phyloP scores from a whole-genome alignment of 495 filamentous ascomycete species.

The Friedmanniomyces simplex region DNA sequence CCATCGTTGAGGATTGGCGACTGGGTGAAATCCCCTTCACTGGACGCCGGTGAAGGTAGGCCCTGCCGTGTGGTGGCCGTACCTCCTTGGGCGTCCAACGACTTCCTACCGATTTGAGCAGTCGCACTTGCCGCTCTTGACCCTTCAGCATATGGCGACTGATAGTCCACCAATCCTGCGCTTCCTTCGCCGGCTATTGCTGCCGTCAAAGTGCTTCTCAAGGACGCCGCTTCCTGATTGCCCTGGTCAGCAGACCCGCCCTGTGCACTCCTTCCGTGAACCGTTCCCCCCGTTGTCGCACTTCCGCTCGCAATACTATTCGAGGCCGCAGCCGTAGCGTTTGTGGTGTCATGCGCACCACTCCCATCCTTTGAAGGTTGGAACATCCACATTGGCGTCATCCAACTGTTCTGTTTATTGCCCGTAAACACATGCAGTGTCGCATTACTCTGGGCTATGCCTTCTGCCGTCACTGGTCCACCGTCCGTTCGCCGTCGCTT shows the following conservation, averaged over 20 bases:
- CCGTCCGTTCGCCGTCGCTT: conserved; percentile 6
- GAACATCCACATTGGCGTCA: neutral
- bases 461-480: neutral
- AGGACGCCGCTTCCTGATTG: neutral
- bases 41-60: conserved; percentile 13
- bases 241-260: too few relatives aligned
- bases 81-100: neutral
- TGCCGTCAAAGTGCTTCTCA: too few relatives aligned
- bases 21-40: neutral
- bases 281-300: neutral
- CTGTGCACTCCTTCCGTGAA: too few relatives aligned
- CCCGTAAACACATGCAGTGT: neutral
- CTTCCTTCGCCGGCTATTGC: neutral
- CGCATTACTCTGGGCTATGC: conserved; percentile 4
- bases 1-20: conserved; percentile 1
- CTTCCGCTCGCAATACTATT: neutral
- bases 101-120: neutral
- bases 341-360: neutral
- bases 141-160: neutral
- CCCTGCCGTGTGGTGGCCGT: neutral
- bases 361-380: neutral
- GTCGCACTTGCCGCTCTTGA: neutral
- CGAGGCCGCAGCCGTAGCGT: neutral
- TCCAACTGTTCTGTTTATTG: conserved; percentile 7
- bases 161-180: neutral